phyloP scores from a whole-genome alignment of 2,329 filamentous ascomycete genomes.

The Talaromyces marneffei region DNA sequence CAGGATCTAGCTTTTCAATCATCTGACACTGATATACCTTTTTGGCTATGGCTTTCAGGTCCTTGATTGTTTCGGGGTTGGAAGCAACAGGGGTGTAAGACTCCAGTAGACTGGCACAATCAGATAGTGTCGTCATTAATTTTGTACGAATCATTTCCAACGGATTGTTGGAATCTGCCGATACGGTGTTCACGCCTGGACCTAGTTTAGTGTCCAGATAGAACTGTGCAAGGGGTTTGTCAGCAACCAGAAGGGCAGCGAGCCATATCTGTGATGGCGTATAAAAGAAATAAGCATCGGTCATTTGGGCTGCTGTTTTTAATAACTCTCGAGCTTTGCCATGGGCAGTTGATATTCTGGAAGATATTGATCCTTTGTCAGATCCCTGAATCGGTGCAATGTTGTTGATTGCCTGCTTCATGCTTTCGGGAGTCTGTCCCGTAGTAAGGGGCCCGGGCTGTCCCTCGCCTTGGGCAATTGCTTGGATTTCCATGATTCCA shows the following conservation, averaged over 20 bases:
- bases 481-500: conserved; percentile 72
- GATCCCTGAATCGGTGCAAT: conserved; percentile 24
- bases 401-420: conserved; percentile 27
- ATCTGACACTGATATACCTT: conserved; percentile 47
- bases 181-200: conserved; percentile 16
- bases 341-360: conserved; percentile 60
- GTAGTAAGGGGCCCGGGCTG: conserved; percentile 26
- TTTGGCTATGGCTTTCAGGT: conserved; percentile 43
- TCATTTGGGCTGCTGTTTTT: conserved; percentile 74
- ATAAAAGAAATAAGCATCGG: conserved; percentile 95
- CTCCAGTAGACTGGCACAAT: conserved; percentile 36
- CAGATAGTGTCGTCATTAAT: conserved; percentile 31
- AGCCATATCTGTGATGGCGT: conserved; percentile 93
- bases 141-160: conserved; percentile 32
- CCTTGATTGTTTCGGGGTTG: conserved; percentile 38
- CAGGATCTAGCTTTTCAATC: conserved; percentile 42
- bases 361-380: conserved; percentile 26
- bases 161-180: conserved; percentile 18
- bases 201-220: conserved; percentile 43
- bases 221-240: conserved; percentile 46
- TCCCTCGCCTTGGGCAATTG: conserved; percentile 58
- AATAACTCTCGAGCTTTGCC: conserved; percentile 66
- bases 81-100: conserved; percentile 35
- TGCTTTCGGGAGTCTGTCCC: conserved; percentile 26
- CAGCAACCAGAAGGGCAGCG: conserved; percentile 69